These are phyloP conservation scores for Candolleomyces efflorescens DNA, from an alignment of 768 basidiomycete species.

Conservation along the genomic window DNA sequence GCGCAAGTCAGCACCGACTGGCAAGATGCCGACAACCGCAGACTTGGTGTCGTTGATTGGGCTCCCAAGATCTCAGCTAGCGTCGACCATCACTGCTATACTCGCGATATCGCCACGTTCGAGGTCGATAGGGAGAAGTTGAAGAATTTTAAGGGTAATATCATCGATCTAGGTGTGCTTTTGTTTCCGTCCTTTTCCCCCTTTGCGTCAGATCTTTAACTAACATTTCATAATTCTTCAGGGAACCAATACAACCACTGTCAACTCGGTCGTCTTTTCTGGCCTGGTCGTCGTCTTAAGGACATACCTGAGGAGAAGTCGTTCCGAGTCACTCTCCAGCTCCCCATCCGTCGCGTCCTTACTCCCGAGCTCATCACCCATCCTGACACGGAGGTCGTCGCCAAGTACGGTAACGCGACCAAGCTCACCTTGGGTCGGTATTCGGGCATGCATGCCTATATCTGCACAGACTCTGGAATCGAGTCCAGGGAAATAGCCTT, in stretches of 20 bases:
- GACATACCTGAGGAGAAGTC: background rate
- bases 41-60: conserved; percentile 21
- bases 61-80: conserved; percentile 19
- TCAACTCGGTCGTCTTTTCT: conserved; percentile 6
- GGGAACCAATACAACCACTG: conserved; percentile 4
- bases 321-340: conserved; percentile 6
- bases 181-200: conserved; percentile 1
- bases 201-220: conserved; percentile 11
- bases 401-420: conserved; percentile 5
- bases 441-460: background rate
- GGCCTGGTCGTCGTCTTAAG: conserved; percentile 4
- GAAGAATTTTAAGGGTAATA: conserved; percentile 11
- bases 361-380: conserved; percentile 1
- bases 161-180: conserved; percentile 13
- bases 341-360: conserved; percentile 9
- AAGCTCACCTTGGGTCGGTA: conserved; percentile 2
- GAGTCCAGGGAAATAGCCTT: conserved; percentile 31
- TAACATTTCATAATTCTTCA: conserved; percentile 7
- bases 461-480: background rate
- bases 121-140: conserved; percentile 16
- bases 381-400: conserved; percentile 3
- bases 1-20: conserved; percentile 4
- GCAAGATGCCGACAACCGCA: conserved; percentile 11
- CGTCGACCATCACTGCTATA: conserved; percentile 19
- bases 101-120: conserved; percentile 21